Evolutionary conservation across 768 basidiomycete genomes (phyloP), one percentile per base, ranked within the genome.

Genomic region (Bullera alba): DNA sequence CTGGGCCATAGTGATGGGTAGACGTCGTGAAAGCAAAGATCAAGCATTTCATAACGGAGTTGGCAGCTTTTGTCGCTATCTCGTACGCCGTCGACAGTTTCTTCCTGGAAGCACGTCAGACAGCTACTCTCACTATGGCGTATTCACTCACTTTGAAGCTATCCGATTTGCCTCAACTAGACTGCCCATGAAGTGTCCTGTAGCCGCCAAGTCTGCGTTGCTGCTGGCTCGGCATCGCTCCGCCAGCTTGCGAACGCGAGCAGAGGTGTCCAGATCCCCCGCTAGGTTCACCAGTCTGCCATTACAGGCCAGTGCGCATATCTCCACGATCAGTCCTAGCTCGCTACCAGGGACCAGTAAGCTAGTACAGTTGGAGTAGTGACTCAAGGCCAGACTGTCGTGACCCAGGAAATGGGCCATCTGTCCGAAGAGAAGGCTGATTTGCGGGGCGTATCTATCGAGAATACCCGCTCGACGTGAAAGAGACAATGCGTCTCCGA

Each of bases 21-120:
- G 51, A 54, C 4, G 66, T 58, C 12, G 61, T 63, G 49, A 64
- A 63, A 14, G 66, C 61, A 28, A 68, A 68, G 16, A 65, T 57
- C 27, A 68, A 38, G 2, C 50, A 38, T 35, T 61, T 53, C 12
- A 65, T 49, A 19, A 63, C 27, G 28, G 60, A 56, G 46, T 63
- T 60, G 32, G 57, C 56, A 6, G 63, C 44, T 32, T 48, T 32
- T n/a, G 35, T 30, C n/a, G 48, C 42, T 15, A 63, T 49, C 14
- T 65, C 66, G 34, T 63, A 65, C 3, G 63, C 60, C 1, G 25
- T 34, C 14, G 63, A 58, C 16, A 68, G 46, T 16, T 54, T 34
- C 53, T 63, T 65, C 51, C 58, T 63, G 30, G n/a, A 16, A n/a
- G n/a, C n/a, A n/a, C n/a, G 19, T 35, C 46, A 47, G 30, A 21